These are phyloP conservation scores for Polyplosphaeria fusca DNA, from an alignment of 495 filamentous ascomycete species.

Conservation along the genomic window DNA sequence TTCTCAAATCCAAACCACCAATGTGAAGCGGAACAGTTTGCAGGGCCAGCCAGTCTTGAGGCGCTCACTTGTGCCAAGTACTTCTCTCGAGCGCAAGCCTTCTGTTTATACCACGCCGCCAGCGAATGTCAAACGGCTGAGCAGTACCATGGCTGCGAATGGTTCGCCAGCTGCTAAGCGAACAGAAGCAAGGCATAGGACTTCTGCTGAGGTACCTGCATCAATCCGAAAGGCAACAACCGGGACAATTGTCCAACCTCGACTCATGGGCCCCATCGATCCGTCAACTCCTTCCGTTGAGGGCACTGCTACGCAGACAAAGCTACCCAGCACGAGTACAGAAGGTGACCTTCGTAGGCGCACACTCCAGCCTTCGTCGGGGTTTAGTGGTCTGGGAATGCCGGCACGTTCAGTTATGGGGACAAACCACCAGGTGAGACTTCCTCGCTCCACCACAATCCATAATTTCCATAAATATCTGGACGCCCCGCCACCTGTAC, in stretches of 20 bases:
- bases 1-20: slow-evolving; percentile 17
- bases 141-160: too few relatives aligned
- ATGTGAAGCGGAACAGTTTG: too few relatives aligned
- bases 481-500: slow-evolving; percentile 12
- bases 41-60: too few relatives aligned
- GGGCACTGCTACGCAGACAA: neutral
- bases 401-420: neutral
- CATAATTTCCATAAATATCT: neutral
- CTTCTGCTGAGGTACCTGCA: too few relatives aligned
- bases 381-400: neutral
- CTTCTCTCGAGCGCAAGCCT: slow-evolving; percentile 9
- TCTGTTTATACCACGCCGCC: neutral
- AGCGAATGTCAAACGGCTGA: too few relatives aligned
- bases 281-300: slow-evolving; percentile 10
- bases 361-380: slow-evolving; percentile 1
- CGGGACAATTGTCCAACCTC: slow-evolving; percentile 14
- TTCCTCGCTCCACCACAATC: slow-evolving; percentile 23
- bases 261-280: slow-evolving; percentile 22
- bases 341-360: slow-evolving; percentile 11
- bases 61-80: neutral
- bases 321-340: slow-evolving; percentile 7
- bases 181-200: too few relatives aligned
- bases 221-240: neutral
- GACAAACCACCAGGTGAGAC: slow-evolving; percentile 19
- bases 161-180: slow-evolving; percentile 10